phyloP scores from a whole-genome alignment of 495 filamentous ascomycete species.

The Penicillium riverlandense region DNA sequence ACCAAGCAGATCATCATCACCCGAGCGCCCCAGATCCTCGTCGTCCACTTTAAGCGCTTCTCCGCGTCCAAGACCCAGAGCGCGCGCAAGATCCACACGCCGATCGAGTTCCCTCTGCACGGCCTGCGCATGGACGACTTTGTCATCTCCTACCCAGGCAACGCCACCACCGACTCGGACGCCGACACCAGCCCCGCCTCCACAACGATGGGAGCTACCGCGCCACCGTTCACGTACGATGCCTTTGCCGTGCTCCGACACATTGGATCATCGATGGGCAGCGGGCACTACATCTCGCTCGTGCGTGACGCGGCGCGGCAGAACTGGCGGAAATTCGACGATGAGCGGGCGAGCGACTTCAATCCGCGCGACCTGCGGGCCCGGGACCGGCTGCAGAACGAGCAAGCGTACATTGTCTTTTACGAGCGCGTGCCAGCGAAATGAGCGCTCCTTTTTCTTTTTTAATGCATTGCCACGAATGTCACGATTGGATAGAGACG shows the following conservation, averaged over 20 bases:
- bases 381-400: slow-evolving; percentile 48
- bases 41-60: slow-evolving; percentile 74
- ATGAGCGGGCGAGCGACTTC: slow-evolving; percentile 52
- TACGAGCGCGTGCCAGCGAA: slow-evolving; percentile 50
- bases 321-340: slow-evolving; percentile 62
- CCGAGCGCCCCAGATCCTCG: slow-evolving; percentile 60
- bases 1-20: slow-evolving; percentile 70
- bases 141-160: slow-evolving; percentile 34
- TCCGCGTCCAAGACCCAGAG: slow-evolving; percentile 48
- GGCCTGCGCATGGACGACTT: slow-evolving; percentile 57
- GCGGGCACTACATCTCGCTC: slow-evolving; percentile 64
- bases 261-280: slow-evolving; percentile 52
- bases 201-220: slow-evolving; percentile 32
- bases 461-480: slow-evolving; percentile 11
- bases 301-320: slow-evolving; percentile 54
- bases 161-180: slow-evolving; percentile 12
- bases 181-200: slow-evolving; percentile 6
- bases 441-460: slow-evolving; percentile 21
- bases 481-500: slow-evolving; percentile 13
- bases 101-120: slow-evolving; percentile 61
- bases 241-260: slow-evolving; percentile 68
- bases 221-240: slow-evolving; percentile 61
- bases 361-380: slow-evolving; percentile 42
- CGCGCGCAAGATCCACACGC: slow-evolving; percentile 59
- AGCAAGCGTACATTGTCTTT: slow-evolving; percentile 65